phyloP scores from a whole-genome alignment of 1,284 basidiomycete species.

The Rhodotorula sp. region DNA sequence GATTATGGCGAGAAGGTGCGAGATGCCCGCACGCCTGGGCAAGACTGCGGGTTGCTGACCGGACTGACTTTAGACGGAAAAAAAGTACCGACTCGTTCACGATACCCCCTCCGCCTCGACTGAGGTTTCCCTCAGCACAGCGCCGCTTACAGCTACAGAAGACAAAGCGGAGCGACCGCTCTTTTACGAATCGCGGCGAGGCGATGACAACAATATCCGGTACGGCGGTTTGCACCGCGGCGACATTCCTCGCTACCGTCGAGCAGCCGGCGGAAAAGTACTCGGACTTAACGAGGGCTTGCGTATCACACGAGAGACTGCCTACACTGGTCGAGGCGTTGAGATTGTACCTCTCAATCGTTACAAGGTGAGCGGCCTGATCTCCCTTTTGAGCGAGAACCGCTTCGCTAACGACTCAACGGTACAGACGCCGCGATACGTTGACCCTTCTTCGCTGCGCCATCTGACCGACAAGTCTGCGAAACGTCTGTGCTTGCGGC shows the following conservation, averaged over 20 bases:
- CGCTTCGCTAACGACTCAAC: neutral
- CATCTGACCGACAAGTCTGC: slow-evolving; percentile 28
- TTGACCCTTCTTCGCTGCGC: slow-evolving; percentile 22
- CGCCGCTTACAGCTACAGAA: too few species aligned
- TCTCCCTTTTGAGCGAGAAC: neutral
- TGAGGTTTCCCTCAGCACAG: neutral
- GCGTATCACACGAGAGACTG: slow-evolving; percentile 43
- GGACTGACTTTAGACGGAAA: neutral
- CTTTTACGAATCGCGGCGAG: slow-evolving; percentile 67
- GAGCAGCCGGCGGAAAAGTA: slow-evolving; percentile 44
- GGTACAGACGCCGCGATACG: slow-evolving; percentile 33
- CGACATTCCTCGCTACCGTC: slow-evolving; percentile 64
- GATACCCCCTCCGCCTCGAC: neutral
- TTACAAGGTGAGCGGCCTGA: slow-evolving; percentile 46
- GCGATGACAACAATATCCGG: slow-evolving; percentile 65
- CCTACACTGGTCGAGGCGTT: slow-evolving; percentile 58
- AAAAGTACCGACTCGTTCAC: slow-evolving; percentile 20
- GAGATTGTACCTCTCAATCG: slow-evolving; percentile 56
- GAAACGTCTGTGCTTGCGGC: slow-evolving; percentile 26
- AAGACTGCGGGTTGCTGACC: neutral
- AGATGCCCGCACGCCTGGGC: neutral
- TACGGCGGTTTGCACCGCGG: slow-evolving; percentile 66
- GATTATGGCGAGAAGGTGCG: slow-evolving; percentile 16
- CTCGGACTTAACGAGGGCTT: slow-evolving; percentile 44
- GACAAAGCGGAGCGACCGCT: slow-evolving; percentile 10